phyloP scores from a whole-genome alignment of 108 stramenopile genomes.

The Chaetoceros muelleri region DNA sequence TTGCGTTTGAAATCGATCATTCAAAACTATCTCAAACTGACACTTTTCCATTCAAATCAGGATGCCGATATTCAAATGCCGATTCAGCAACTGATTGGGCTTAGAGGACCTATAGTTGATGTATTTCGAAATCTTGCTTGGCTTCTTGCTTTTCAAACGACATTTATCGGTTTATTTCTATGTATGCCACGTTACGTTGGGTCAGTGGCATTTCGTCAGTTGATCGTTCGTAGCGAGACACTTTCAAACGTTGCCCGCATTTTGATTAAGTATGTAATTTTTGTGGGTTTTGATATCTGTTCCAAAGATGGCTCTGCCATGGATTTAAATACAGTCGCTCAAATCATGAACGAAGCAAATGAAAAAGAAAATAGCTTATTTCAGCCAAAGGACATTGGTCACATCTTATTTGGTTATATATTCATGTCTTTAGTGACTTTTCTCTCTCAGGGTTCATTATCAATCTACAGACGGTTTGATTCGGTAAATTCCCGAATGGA shows the following conservation, averaged over 20 bases:
- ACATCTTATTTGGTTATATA: background rate
- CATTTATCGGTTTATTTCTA: constrained; percentile 85
- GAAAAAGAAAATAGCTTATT: background rate
- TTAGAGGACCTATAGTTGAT: constrained; percentile 76
- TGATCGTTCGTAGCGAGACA: background rate
- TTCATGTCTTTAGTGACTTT: background rate
- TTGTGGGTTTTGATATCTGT: constrained; percentile 3
- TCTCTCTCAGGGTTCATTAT: background rate
- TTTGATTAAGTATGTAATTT: background rate
- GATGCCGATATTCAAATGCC: constrained; percentile 86
- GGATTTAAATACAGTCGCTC: background rate
- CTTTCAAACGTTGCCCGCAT: background rate
- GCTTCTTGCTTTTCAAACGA: constrained; percentile 87
- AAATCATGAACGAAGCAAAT: background rate
- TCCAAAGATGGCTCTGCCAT: background rate
- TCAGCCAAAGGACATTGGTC: background rate
- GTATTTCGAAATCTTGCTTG: constrained; percentile 78
- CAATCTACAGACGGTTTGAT: background rate
- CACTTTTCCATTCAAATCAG: constrained; percentile 8
- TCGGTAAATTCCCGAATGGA: background rate
- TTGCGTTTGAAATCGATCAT: background rate
- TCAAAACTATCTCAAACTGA: constrained; percentile 2
- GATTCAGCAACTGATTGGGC: constrained; percentile 86
- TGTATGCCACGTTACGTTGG: constrained; percentile 77
- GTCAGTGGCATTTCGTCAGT: constrained; percentile 6